Conservation (phyloP, 192 early-diverging fungal species). For the Funneliformis geosporum region DNA sequence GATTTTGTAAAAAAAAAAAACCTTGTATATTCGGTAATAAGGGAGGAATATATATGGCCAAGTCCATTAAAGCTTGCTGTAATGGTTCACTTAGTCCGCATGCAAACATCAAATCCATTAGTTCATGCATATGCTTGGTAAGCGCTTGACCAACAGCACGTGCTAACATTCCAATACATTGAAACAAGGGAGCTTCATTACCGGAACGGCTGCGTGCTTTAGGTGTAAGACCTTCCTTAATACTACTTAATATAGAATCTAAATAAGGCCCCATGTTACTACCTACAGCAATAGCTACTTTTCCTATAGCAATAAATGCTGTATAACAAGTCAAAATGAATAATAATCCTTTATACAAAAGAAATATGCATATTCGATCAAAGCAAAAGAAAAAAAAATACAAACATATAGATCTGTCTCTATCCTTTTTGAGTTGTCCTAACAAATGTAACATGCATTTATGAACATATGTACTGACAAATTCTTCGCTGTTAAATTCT, state of each 20-base stretch:
- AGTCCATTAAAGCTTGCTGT: constrained; percentile 74
- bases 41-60: constrained; percentile 81
- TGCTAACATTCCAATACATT: constrained; percentile 88
- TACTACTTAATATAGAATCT: constrained; percentile 71
- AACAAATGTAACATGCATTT: constrained; percentile 76
- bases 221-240: constrained; percentile 71
- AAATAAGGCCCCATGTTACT: constrained; percentile 78
- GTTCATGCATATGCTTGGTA: constrained; percentile 82
- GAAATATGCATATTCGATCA: background rate
- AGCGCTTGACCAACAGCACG: constrained; percentile 87
- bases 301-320: constrained; percentile 86
- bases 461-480: constrained; percentile 69
- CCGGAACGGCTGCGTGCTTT: constrained; percentile 65
- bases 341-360: background rate
- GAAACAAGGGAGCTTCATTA: constrained; percentile 66
- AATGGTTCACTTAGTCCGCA: constrained; percentile 82
- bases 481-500: constrained; percentile 69
- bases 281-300: constrained; percentile 78
- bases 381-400: background rate
- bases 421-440: constrained; percentile 67
- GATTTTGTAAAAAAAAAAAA: constrained; percentile 32
- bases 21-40: constrained; percentile 84
- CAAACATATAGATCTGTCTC: constrained; percentile 59
- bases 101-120: constrained; percentile 91
- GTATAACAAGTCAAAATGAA: constrained; percentile 8